Percentiles rank a stretch among this genome's conserved stretches.
phyloP scores from a whole-genome alignment of 2,329 filamentous ascomycete species.

The Botrytis tulipae region DNA sequence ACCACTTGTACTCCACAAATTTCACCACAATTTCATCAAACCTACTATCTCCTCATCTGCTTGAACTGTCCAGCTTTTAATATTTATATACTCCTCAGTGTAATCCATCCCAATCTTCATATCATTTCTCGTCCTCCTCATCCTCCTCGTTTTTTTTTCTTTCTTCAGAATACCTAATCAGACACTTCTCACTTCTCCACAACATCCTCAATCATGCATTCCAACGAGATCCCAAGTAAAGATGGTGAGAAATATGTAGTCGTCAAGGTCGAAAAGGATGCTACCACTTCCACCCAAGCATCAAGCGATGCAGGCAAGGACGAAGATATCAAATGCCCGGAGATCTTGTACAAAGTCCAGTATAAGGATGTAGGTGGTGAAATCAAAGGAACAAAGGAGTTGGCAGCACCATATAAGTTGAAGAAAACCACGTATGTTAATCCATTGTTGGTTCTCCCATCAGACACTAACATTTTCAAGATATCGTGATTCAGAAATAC shows the following conservation, averaged over 20 bases:
- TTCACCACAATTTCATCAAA: background rate
- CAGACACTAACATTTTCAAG: constrained; percentile 16
- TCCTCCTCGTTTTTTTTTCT: background rate
- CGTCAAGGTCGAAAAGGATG: constrained; percentile 25
- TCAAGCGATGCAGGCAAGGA: constrained; percentile 23
- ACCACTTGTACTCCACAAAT: constrained; percentile 12
- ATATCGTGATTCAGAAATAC: constrained; percentile 27
- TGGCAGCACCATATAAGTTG: constrained; percentile 29
- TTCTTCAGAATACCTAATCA: background rate
- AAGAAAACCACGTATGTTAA: constrained; percentile 26
- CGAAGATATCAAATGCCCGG: constrained; percentile 25
- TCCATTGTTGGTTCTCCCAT: too few relatives aligned
- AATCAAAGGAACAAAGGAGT: constrained; percentile 29
- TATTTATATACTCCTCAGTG: background rate
- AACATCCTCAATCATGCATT: constrained; percentile 20
- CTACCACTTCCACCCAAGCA: constrained; percentile 11
- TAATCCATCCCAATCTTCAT: background rate
- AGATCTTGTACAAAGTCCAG: constrained; percentile 31
- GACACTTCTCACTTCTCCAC: background rate
- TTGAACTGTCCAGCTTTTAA: background rate
- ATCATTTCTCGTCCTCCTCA: background rate
- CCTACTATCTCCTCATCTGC: background rate
- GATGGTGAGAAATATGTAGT: constrained; percentile 27
- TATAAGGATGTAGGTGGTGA: constrained; percentile 30
- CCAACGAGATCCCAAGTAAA: constrained; percentile 5